Conservation (phyloP, 2,329 filamentous ascomycete species). For the Aspergillus sp. region DNA sequence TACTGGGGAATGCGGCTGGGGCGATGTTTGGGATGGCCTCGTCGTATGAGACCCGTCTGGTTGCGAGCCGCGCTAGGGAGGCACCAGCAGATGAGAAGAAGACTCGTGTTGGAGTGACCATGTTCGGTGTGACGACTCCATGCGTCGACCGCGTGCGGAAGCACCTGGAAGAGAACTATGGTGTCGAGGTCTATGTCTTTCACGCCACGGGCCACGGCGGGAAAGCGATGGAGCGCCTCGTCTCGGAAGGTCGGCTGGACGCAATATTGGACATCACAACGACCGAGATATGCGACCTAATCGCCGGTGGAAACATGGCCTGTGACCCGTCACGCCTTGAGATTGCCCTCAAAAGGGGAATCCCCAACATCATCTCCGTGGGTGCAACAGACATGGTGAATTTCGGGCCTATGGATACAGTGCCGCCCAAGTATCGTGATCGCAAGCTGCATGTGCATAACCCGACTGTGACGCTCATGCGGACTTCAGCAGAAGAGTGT, state of each 20-base stretch:
- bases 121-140: conserved; percentile 76
- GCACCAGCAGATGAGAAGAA: background rate
- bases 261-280: conserved; percentile 74
- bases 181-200: conserved; percentile 67
- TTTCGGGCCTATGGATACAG: conserved; percentile 60
- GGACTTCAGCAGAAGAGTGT: conserved; percentile 65
- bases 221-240: conserved; percentile 68
- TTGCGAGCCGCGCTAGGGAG: background rate
- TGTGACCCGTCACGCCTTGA: conserved; percentile 60
- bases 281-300: conserved; percentile 67
- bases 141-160: conserved; percentile 61
- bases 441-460: conserved; percentile 67
- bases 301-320: conserved; percentile 66
- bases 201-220: conserved; percentile 73
- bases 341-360: conserved; percentile 60
- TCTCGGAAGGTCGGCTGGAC: conserved; percentile 62
- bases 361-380: conserved; percentile 62
- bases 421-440: conserved; percentile 59
- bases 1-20: conserved; percentile 61
- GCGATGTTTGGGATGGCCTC: conserved; percentile 64
- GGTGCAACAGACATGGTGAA: conserved; percentile 67
- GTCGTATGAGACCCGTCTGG: conserved; percentile 40
- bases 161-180: conserved; percentile 50
- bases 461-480: conserved; percentile 67
- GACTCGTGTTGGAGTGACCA: conserved; percentile 63